phyloP scores from a whole-genome alignment of 1,284 basidiomycete genomes.

The Chondrostereum purpureum region DNA sequence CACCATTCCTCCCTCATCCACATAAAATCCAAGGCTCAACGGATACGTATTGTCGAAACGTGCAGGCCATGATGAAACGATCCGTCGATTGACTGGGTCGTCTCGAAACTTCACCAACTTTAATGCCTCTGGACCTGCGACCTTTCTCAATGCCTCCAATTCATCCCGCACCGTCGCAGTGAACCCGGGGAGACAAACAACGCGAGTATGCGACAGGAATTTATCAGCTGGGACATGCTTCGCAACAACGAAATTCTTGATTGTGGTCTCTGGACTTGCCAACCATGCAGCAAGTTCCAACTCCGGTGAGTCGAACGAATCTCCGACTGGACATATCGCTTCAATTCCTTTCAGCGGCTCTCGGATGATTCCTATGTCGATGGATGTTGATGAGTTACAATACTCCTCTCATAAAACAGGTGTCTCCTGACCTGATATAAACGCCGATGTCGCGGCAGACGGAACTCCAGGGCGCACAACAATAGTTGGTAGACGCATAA shows the following conservation, averaged over 20 bases:
- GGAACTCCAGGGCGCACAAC: slow-evolving; percentile 54
- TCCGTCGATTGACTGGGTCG: background rate
- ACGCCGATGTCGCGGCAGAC: slow-evolving; percentile 50
- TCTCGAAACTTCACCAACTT: slow-evolving; percentile 29
- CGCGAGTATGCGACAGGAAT: slow-evolving; percentile 45
- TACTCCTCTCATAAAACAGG: slow-evolving; percentile 5
- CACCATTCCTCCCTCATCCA: background rate
- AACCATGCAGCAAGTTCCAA: slow-evolving; percentile 48
- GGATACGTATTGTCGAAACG: background rate
- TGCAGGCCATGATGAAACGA: background rate
- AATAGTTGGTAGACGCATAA: slow-evolving; percentile 57
- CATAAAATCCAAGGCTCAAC: background rate
- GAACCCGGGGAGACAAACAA: slow-evolving; percentile 45
- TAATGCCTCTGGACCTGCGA: slow-evolving; percentile 5
- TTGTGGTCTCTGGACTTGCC: slow-evolving; percentile 45
- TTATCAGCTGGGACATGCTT: slow-evolving; percentile 40
- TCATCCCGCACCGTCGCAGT: slow-evolving; percentile 40
- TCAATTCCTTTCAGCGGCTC: slow-evolving; percentile 52
- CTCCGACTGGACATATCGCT: slow-evolving; percentile 48
- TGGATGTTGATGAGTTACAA: background rate
- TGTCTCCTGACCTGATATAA: slow-evolving; percentile 53
- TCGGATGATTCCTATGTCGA: slow-evolving; percentile 46
- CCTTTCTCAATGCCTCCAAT: slow-evolving; percentile 30
- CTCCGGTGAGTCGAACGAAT: slow-evolving; percentile 34
- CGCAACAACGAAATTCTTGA: slow-evolving; percentile 49